Base-by-base conservation (phyloP, 352 stramenopile species). In the Blastocystis hominis region DNA sequence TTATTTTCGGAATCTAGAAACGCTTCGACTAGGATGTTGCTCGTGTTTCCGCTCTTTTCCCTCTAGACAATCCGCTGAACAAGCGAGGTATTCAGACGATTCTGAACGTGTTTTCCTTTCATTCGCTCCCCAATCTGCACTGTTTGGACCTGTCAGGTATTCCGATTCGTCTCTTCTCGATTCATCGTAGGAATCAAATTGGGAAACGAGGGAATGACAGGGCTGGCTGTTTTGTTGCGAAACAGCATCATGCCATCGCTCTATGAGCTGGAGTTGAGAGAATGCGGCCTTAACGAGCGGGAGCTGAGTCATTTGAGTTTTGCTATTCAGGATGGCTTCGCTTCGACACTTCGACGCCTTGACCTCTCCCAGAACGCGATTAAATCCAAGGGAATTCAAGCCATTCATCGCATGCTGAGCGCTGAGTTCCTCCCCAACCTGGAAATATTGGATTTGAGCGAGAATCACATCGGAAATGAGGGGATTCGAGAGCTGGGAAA, bases 401-500 rank as follows among this genome's bases (percentile, higher is more conserved):
- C 50, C 36, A 66, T 84, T 84, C 72, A 53, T 13, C 13, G 72
- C 53, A 84, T 84, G 72, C 38, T 84, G 3, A 66, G 47, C 44
- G 62, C 59, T n/a, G 38, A 64, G 17, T 47, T 50, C 46, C 72
- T 84, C 34, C 72, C 72, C 40, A 69, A 68, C 42, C 72, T 84
- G 3, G 50, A 64, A 36, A 30, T 66, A 24, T 30, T 84, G 7
- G 72, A 84, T 36, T 34, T 84, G 20, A 84, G 72, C 20, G 24
- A 84, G 24, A 84, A 84, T 30, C 10, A 50, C 38, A 24, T 84
- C 15, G 72, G 72, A 47, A 53, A 84, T 15, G n/a, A 42, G 54
- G 72, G 72, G 10, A 69, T 84, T 20, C 34, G 44, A 66, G 72
- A 84, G 47, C 54, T 84, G 4, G 72, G 72, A 69, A 84, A 84